These are phyloP conservation scores for Pseudodiploospora longispora DNA, from an alignment of 2,329 filamentous ascomycete species.

Conservation along the genomic window DNA sequence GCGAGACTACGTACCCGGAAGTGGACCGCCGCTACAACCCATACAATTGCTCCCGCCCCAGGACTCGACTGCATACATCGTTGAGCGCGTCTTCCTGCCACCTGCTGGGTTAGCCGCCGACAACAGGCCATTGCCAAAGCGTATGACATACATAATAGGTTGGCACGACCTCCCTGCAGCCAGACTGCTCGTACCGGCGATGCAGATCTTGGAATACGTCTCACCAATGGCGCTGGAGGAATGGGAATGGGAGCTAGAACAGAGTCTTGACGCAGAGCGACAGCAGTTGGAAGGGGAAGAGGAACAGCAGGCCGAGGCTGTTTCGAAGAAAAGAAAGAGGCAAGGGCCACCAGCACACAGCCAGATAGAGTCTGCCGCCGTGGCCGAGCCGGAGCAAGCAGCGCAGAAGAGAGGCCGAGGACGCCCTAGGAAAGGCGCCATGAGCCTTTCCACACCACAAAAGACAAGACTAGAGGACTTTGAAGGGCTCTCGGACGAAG, in stretches of 20 bases:
- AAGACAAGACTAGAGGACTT: conserved; percentile 24
- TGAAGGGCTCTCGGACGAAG: conserved; percentile 21
- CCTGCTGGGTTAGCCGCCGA: conserved; percentile 22
- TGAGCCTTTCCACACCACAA: conserved; percentile 28
- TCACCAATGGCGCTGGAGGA: conserved; percentile 48
- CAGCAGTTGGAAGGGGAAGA: conserved; percentile 18
- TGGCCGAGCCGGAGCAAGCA: conserved; percentile 18
- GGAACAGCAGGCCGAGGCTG: conserved; percentile 7
- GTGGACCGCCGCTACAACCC: conserved; percentile 39
- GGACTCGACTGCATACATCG: conserved; percentile 50
- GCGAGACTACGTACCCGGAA: conserved; percentile 34
- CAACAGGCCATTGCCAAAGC: conserved; percentile 29
- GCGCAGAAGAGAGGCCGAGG: conserved; percentile 12
- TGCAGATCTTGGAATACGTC: conserved; percentile 49
- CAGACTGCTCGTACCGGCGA: conserved; percentile 36
- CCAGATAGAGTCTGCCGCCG: conserved; percentile 23
- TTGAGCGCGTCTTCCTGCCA: conserved; percentile 43
- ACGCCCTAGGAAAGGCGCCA: conserved; percentile 20
- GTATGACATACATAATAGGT: conserved; percentile 46
- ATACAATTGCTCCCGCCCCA: conserved; percentile 39
- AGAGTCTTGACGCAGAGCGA: conserved; percentile 34
- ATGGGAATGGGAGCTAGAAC: conserved; percentile 42
- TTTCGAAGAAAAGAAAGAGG: conserved; percentile 13
- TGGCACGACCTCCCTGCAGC: conserved; percentile 46
- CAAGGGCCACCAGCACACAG: conserved; percentile 22